Percentiles rank a stretch among this genome's conserved stretches.
Conservation (phyloP, 352 stramenopile genomes). For the Phytophthora lateralis region DNA sequence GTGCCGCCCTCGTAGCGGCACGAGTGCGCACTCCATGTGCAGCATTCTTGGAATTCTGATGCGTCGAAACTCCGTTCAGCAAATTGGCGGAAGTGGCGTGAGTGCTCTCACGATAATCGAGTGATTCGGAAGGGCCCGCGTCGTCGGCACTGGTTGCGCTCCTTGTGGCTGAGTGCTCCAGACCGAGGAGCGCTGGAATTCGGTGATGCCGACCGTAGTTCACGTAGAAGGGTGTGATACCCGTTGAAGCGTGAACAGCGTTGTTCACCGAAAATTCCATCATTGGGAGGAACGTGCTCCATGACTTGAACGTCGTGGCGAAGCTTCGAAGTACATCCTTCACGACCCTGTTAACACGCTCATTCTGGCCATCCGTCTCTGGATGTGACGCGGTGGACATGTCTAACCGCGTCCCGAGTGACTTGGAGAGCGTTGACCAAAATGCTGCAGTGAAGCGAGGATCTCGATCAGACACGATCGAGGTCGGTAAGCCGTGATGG, state of each 20-base stretch:
- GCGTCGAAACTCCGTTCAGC: background rate
- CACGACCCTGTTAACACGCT: slow-evolving; percentile 28
- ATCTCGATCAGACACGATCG: no score
- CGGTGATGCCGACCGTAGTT: slow-evolving; percentile 17
- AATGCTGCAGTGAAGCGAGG: no score
- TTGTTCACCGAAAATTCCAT: slow-evolving; percentile 21
- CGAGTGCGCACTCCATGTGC: background rate
- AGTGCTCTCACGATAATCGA: no score
- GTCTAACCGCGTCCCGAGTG: slow-evolving; percentile 5
- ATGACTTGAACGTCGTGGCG: slow-evolving; percentile 23
- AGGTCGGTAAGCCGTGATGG: no score
- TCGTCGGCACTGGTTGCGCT: no score
- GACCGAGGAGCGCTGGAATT: slow-evolving; percentile 13
- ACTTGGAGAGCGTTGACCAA: no score
- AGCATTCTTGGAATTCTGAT: background rate
- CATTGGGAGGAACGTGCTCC: slow-evolving; percentile 2
- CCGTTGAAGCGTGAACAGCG: slow-evolving; percentile 25
- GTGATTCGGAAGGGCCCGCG: no score
- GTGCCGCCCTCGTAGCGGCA: background rate
- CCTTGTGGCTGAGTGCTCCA: slow-evolving; percentile 4
- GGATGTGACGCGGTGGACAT: slow-evolving; percentile 29
- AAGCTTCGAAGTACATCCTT: slow-evolving; percentile 32
- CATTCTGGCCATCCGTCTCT: slow-evolving; percentile 39
- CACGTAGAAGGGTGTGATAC: slow-evolving; percentile 26
- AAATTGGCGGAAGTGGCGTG: no score